Conservation (phyloP, 192 early-diverging fungal genomes). For the Umbelopsis sp. region DNA sequence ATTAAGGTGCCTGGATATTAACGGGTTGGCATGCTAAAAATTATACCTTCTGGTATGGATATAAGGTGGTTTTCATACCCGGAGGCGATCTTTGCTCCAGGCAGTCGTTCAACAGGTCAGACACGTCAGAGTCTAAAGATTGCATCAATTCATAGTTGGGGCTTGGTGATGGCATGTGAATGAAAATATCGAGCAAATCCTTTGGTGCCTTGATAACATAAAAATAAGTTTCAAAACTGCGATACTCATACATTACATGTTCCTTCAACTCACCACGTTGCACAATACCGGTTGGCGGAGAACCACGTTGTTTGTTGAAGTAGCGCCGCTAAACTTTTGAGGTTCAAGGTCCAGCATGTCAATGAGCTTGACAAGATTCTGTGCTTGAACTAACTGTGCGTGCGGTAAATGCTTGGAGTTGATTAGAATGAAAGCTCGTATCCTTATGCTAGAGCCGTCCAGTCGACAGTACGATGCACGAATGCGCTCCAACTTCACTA, state of each 20-base stretch:
- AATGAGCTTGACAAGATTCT: not conserved
- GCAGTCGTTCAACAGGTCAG: constrained; percentile 9
- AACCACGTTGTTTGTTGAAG: not conserved
- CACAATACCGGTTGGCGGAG: constrained; percentile 18
- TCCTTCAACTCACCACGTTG: constrained; percentile 19
- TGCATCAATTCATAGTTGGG: constrained; percentile 23
- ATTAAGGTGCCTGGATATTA: not conserved
- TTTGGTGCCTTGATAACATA: not conserved
- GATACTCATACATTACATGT: not conserved
- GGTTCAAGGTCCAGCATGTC: constrained; percentile 6
- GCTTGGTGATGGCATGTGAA: constrained; percentile 44
- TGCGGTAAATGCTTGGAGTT: not conserved
- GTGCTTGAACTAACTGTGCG: not conserved
- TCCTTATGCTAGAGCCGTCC: not conserved
- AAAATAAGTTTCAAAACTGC: not conserved
- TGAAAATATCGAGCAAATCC: constrained; percentile 39
- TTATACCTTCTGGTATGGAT: constrained; percentile 57
- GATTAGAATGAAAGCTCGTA: not conserved
- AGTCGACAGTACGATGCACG: not conserved
- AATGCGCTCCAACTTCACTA: constrained; percentile 11
- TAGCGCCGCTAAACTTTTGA: constrained; percentile 18
- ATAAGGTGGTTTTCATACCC: constrained; percentile 55
- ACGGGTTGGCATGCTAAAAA: no score
- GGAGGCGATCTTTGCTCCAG: constrained; percentile 20
- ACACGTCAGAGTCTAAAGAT: not conserved